Percentiles rank a stretch among this genome's conserved stretches.
phyloP scores from a whole-genome alignment of 192 early-diverging fungal genomes.

The Radiomyces spectabilis region DNA sequence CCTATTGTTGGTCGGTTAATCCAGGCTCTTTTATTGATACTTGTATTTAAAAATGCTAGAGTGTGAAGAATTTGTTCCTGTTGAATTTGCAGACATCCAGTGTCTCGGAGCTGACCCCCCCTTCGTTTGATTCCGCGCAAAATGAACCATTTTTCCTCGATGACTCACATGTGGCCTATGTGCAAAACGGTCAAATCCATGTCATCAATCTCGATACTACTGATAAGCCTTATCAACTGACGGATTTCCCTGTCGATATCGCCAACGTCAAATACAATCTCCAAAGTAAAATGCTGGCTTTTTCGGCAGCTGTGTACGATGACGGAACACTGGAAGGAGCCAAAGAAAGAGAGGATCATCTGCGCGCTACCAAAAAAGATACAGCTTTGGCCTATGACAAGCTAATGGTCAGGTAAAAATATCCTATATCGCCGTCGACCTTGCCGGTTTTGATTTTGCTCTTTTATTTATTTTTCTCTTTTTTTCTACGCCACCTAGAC shows the following conservation, averaged over 20 bases:
- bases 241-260: constrained; percentile 45
- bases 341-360: constrained; percentile 38
- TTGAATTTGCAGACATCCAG: constrained; percentile 31
- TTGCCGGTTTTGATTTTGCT: neutral
- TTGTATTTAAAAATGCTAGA: constrained; percentile 25
- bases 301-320: constrained; percentile 63
- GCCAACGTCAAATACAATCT: constrained; percentile 49
- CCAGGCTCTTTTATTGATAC: neutral
- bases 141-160: constrained; percentile 42
- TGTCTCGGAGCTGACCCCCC: constrained; percentile 34
- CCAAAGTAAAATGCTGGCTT: constrained; percentile 43
- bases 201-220: constrained; percentile 1
- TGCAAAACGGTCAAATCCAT: constrained; percentile 22
- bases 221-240: constrained; percentile 38
- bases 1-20: too few species aligned
- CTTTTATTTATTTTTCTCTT: neutral
- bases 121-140: constrained; percentile 28
- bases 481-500: constrained; percentile 25
- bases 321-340: constrained; percentile 49
- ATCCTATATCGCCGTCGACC: neutral
- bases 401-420: constrained; percentile 55
- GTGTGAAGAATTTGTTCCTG: constrained; percentile 44
- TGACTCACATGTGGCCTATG: constrained; percentile 36
- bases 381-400: constrained; percentile 58
- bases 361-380: constrained; percentile 36